A percentile compares a stretch with the other conserved stretches of the same genome.
These are phyloP conservation scores for Hymenoscyphus scutula DNA, from an alignment of 2,329 filamentous ascomycete genomes.

Conservation along the genomic window DNA sequence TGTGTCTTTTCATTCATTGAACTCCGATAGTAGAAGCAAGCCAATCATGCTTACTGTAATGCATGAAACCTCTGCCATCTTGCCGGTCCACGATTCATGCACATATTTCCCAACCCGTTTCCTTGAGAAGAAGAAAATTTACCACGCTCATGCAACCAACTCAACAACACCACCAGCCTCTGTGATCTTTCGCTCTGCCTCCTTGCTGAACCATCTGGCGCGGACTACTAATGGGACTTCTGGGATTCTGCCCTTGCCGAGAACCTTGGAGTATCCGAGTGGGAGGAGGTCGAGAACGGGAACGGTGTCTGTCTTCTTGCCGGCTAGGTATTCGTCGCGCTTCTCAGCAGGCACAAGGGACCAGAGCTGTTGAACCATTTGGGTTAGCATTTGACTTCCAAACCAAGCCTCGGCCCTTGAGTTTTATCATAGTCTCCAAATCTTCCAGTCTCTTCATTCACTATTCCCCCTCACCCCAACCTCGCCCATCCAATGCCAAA, in stretches of 20 bases:
- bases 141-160: conserved; percentile 74
- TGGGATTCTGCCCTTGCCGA: conserved; percentile 96
- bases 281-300: conserved; percentile 97
- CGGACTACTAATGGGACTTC: conserved; percentile 91
- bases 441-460: not conserved
- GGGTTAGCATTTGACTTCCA: conserved; percentile 16
- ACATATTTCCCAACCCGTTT: conserved; percentile 17
- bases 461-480: not conserved
- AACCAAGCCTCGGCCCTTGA: not conserved
- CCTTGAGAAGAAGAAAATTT: conserved; percentile 20
- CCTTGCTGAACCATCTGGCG: conserved; percentile 90
- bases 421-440: not conserved
- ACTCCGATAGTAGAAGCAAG: conserved; percentile 24
- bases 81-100: conserved; percentile 11
- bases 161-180: conserved; percentile 94
- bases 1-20: conserved; percentile 25
- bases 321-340: conserved; percentile 85
- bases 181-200: conserved; percentile 99
- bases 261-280: conserved; percentile 97
- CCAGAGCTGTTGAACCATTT: conserved; percentile 66
- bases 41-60: conserved; percentile 13
- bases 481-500: conserved; percentile 3
- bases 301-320: conserved; percentile 81
- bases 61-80: conserved; percentile 11
- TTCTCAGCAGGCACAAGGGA: conserved; percentile 89